Evolutionary conservation across 495 filamentous ascomycete species (phyloP).

Genomic region (Penicillium coprophilum): DNA sequence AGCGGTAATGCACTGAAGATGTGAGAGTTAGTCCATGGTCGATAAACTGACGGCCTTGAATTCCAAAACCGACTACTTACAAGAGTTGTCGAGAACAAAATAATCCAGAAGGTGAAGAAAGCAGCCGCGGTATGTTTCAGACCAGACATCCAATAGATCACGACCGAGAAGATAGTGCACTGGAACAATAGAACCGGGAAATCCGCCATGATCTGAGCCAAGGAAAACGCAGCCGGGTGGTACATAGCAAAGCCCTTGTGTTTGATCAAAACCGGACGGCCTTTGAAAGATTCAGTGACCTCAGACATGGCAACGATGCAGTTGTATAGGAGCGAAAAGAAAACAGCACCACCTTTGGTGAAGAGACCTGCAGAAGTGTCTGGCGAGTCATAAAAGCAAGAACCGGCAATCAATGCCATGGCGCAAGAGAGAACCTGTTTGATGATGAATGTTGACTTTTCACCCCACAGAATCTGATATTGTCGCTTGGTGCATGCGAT

Average conservation of each 20-base stretch:
- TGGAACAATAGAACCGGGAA: slow-evolving; percentile 64
- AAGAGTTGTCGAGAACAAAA: slow-evolving; percentile 40
- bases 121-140: slow-evolving; percentile 45
- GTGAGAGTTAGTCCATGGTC: slow-evolving; percentile 6
- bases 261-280: slow-evolving; percentile 68
- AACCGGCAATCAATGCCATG: slow-evolving; percentile 41
- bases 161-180: slow-evolving; percentile 60
- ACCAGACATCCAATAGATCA: slow-evolving; percentile 72
- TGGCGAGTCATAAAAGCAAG: slow-evolving; percentile 40
- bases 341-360: slow-evolving; percentile 54
- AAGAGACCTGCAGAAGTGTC: slow-evolving; percentile 45
- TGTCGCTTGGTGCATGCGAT: slow-evolving; percentile 51
- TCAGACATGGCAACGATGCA: slow-evolving; percentile 69
- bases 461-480: slow-evolving; percentile 58
- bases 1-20: slow-evolving; percentile 41
- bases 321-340: slow-evolving; percentile 73
- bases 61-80: slow-evolving; percentile 6
- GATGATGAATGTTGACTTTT: slow-evolving; percentile 58
- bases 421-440: slow-evolving; percentile 47
- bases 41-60: not conserved
- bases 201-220: slow-evolving; percentile 69
- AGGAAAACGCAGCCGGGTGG: slow-evolving; percentile 66
- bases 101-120: slow-evolving; percentile 53
- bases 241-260: slow-evolving; percentile 75
- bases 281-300: slow-evolving; percentile 65